phyloP scores from a whole-genome alignment of 2,329 filamentous ascomycete species.

The Cytospora piceae region DNA sequence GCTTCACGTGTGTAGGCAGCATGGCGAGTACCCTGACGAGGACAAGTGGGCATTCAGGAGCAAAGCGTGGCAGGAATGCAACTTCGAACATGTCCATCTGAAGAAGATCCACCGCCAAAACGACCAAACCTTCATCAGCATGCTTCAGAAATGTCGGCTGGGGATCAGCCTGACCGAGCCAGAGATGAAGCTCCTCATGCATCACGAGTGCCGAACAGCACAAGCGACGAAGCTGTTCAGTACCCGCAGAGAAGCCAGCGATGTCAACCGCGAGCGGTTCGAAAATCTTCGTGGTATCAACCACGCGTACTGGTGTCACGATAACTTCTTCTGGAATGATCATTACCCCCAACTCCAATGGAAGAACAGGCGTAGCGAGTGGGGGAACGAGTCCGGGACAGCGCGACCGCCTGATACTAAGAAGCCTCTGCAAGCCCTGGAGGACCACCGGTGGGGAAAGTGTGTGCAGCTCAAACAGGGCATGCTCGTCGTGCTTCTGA shows the following conservation, averaged over 20 bases:
- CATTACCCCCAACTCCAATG: slow-evolving; percentile 36
- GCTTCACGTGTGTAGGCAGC: slow-evolving; percentile 40
- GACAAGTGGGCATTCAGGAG: slow-evolving; percentile 67
- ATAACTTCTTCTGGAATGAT: slow-evolving; percentile 46
- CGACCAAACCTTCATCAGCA: slow-evolving; percentile 56
- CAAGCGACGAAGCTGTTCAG: slow-evolving; percentile 52
- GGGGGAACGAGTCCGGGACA: slow-evolving; percentile 8
- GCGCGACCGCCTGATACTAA: slow-evolving; percentile 30
- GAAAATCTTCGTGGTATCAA: slow-evolving; percentile 38
- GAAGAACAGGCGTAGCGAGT: slow-evolving; percentile 33
- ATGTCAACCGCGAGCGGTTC: slow-evolving; percentile 42
- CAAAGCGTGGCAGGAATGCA: slow-evolving; percentile 55
- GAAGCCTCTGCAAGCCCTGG: slow-evolving; percentile 41
- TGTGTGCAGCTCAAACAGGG: slow-evolving; percentile 51
- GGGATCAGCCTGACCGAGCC: slow-evolving; percentile 43
- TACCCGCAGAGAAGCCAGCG: slow-evolving; percentile 43
- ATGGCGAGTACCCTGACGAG: slow-evolving; percentile 46
- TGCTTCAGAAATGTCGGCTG: slow-evolving; percentile 59
- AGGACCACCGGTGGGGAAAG: slow-evolving; percentile 52
- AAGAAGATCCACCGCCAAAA: slow-evolving; percentile 60
- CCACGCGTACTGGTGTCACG: slow-evolving; percentile 41
- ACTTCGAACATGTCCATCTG: slow-evolving; percentile 58
- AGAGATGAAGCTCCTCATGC: slow-evolving; percentile 49
- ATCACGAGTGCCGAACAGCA: slow-evolving; percentile 46
- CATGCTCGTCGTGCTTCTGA: slow-evolving; percentile 57